These are phyloP conservation scores for Aspergillus heteromorphus DNA, from an alignment of 495 filamentous ascomycete genomes.

Conservation along the genomic window DNA sequence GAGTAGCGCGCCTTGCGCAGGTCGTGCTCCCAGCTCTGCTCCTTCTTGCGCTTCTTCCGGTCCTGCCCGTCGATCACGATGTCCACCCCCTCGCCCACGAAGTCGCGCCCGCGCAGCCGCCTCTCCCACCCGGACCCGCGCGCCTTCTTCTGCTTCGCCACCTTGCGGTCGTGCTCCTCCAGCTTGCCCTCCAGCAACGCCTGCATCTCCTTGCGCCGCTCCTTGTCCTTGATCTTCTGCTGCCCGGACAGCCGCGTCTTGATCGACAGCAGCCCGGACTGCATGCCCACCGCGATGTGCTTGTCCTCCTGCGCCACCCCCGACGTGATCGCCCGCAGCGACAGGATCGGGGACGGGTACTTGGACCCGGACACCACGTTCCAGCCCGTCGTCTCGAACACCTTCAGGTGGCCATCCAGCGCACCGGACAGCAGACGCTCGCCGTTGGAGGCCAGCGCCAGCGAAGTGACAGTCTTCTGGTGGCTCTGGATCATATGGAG, in stretches of 20 bases:
- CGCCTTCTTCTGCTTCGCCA: constrained; percentile 61
- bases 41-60: constrained; percentile 49
- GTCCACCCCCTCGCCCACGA: constrained; percentile 79
- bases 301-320: constrained; percentile 67
- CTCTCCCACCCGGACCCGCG: constrained; percentile 65
- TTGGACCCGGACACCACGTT: constrained; percentile 88
- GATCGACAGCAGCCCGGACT: constrained; percentile 81
- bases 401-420: constrained; percentile 92
- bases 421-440: constrained; percentile 78
- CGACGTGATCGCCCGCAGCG: constrained; percentile 65
- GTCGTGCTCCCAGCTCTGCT: constrained; percentile 72
- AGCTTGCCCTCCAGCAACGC: constrained; percentile 73
- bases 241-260: constrained; percentile 80
- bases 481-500: constrained; percentile 83
- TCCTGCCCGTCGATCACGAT: constrained; percentile 79
- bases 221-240: constrained; percentile 69
- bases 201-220: constrained; percentile 79
- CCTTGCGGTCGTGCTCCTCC: constrained; percentile 59
- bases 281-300: constrained; percentile 90
- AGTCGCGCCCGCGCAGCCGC: constrained; percentile 68
- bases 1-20: constrained; percentile 74
- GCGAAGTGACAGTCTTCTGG: constrained; percentile 92
- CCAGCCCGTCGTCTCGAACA: constrained; percentile 89
- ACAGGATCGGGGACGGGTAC: constrained; percentile 84
- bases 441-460: constrained; percentile 70